Conservation (phyloP, 257 asterid species). For the Pogostemon cablin region DNA sequence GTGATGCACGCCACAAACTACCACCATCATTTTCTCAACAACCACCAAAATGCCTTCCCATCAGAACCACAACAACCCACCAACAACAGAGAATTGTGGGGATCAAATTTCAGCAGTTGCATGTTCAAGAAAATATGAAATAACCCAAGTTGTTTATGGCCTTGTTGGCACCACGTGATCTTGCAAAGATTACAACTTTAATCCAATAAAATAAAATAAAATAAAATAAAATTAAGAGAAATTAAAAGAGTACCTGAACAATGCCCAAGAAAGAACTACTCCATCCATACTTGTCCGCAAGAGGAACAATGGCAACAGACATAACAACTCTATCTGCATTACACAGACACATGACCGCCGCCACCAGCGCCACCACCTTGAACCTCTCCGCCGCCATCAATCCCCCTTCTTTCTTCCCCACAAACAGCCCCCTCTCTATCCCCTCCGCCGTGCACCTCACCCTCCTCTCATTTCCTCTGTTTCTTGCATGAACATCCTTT, state of each 20-base stretch:
- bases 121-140: conserved; percentile 8
- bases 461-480: conserved; percentile 31
- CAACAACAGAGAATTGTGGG: conserved; percentile 17
- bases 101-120: background rate
- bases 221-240: background rate
- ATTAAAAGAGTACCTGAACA: conserved; percentile 63
- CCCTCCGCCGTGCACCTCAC: conserved; percentile 83
- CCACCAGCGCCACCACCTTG: conserved; percentile 86
- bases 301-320: conserved; percentile 97
- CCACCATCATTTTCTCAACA: conserved; percentile 36
- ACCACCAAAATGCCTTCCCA: conserved; percentile 30
- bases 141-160: background rate
- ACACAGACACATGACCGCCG: conserved; percentile 85
- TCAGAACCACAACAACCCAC: conserved; percentile 30
- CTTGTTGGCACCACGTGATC: background rate
- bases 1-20: conserved; percentile 12
- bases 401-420: conserved; percentile 53
- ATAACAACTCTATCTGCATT: conserved; percentile 95
- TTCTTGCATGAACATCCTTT: conserved; percentile 12
- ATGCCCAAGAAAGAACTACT: conserved; percentile 81
- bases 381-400: conserved; percentile 79
- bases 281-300: conserved; percentile 91
- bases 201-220: background rate
- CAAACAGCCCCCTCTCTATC: conserved; percentile 57
- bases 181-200: background rate